These are phyloP conservation scores for Nicotiana obtusifolia DNA, from an alignment of 257 asterid species.

Conservation along the genomic window DNA sequence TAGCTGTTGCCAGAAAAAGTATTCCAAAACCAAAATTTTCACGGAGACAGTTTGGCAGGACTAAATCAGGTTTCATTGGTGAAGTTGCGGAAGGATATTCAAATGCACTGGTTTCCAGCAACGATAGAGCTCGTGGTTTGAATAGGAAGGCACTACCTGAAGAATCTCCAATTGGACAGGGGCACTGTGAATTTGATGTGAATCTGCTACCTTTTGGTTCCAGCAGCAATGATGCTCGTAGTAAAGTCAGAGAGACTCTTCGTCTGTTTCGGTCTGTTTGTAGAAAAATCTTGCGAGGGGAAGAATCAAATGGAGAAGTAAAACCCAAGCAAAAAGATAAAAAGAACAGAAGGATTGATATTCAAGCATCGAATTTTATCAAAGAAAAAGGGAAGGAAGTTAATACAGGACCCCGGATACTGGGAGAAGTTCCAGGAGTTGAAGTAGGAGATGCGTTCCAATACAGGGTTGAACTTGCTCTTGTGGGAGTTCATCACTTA, in stretches of 20 bases:
- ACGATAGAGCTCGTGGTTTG: slow-evolving; percentile 16
- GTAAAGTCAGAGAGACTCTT: slow-evolving; percentile 64
- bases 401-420: slow-evolving; percentile 31
- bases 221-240: slow-evolving; percentile 57
- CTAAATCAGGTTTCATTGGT: slow-evolving; percentile 17
- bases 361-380: slow-evolving; percentile 37
- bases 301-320: slow-evolving; percentile 55
- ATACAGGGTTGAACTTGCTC: slow-evolving; percentile 74
- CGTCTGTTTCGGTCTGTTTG: slow-evolving; percentile 47
- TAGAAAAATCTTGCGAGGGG: slow-evolving; percentile 75
- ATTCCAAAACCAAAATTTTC: slow-evolving; percentile 2
- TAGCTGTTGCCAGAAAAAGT: slow-evolving; percentile 29
- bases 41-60: not conserved
- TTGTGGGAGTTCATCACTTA: slow-evolving; percentile 72
- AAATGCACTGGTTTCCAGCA: slow-evolving; percentile 16
- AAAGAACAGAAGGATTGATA: slow-evolving; percentile 52
- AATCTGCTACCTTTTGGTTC: slow-evolving; percentile 59
- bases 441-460: slow-evolving; percentile 89
- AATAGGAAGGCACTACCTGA: slow-evolving; percentile 14
- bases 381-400: slow-evolving; percentile 44
- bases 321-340: slow-evolving; percentile 11
- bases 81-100: slow-evolving; percentile 20
- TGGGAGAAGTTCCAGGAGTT: slow-evolving; percentile 53
- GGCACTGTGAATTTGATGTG: slow-evolving; percentile 21
- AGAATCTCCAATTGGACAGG: slow-evolving; percentile 21